phyloP scores from a whole-genome alignment of 2,329 filamentous ascomycete species.

The Fusarium sp. region DNA sequence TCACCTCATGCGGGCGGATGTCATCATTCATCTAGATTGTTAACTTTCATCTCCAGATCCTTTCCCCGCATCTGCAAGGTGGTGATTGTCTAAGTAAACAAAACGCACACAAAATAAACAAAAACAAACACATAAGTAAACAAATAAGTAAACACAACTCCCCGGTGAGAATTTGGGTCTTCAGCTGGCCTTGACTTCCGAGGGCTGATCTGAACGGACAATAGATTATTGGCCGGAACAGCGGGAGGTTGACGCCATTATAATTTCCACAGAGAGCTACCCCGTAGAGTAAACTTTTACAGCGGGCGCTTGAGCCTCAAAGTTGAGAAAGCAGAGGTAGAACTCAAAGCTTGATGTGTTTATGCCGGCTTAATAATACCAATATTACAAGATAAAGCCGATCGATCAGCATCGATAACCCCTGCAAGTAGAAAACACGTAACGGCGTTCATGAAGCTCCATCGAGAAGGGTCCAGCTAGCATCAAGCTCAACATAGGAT shows the following conservation, averaged over 20 bases:
- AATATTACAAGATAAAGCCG: not conserved
- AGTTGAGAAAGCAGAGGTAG: not conserved
- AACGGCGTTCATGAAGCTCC: not conserved
- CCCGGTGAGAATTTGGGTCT: not conserved
- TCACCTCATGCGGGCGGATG: conserved; percentile 26
- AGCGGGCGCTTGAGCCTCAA: conserved; percentile 9
- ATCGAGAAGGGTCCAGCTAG: not conserved
- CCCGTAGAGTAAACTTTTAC: not conserved
- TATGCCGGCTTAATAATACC: not conserved
- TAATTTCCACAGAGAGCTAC: conserved; percentile 23
- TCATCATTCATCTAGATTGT: conserved; percentile 5
- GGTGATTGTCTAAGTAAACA: conserved; percentile 26
- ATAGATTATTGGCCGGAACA: not conserved
- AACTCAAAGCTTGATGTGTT: not conserved
- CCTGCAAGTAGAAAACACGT: not conserved
- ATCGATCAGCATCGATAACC: not conserved
- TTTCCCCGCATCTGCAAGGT: conserved; percentile 12
- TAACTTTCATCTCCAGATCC: conserved; percentile 5
- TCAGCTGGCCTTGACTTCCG: not conserved
- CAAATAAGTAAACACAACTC: conserved; percentile 10
- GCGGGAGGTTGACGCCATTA: conserved; percentile 10
- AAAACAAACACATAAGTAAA: conserved; percentile 19
- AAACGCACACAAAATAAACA: conserved; percentile 7
- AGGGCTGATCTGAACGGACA: not conserved
- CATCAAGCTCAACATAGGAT: not conserved